A percentile compares a stretch with the other conserved stretches of the same genome.
Evolutionary conservation across 2,329 filamentous ascomycete genomes (phyloP).

Genomic region (Thielaviopsis musarum): DNA sequence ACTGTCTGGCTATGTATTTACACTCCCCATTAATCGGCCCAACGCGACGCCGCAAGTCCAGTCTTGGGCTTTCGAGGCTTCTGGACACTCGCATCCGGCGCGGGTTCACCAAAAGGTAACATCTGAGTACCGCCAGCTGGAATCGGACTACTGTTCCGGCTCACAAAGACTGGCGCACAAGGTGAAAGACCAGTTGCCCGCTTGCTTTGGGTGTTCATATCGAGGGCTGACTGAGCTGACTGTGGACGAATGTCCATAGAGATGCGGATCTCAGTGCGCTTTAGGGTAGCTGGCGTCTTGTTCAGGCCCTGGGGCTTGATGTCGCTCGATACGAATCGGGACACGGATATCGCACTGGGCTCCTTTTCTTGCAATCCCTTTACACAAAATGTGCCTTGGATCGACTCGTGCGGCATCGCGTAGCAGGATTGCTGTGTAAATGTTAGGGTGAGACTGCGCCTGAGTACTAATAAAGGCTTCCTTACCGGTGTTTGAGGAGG

Average conservation of each 20-base stretch:
- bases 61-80: background rate
- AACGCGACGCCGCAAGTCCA: constrained; percentile 1
- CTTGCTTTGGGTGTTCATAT: background rate
- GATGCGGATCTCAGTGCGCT: background rate
- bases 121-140: background rate
- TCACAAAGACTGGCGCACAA: background rate
- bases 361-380: background rate
- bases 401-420: background rate
- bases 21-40: background rate
- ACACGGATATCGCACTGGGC: background rate
- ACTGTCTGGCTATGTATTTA: background rate
- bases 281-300: background rate
- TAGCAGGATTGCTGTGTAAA: background rate
- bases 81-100: background rate
- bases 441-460: background rate
- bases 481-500: background rate
- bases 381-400: background rate
- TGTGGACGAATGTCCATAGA: background rate
- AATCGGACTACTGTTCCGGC: no score
- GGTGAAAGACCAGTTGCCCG: background rate
- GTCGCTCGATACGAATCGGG: background rate
- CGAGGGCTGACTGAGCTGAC: background rate
- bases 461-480: background rate
- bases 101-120: background rate
- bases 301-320: background rate